A percentile compares a stretch with the other conserved stretches of the same genome.
These are phyloP conservation scores for Dictyophora rubrovolvata DNA, from an alignment of 768 basidiomycete genomes.

Conservation along the genomic window DNA sequence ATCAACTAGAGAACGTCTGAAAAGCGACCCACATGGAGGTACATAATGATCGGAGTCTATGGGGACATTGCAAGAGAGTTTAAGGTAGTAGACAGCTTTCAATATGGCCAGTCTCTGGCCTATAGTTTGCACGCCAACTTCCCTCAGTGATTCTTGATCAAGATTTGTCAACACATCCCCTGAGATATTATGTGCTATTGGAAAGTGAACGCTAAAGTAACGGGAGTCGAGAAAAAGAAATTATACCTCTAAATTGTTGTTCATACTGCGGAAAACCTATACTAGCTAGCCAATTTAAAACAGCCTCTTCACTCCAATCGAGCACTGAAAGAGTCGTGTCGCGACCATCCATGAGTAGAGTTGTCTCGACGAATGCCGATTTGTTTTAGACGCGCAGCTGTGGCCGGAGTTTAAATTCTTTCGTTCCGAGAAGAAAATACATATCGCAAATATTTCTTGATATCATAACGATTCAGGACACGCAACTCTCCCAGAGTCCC, in stretches of 20 bases:
- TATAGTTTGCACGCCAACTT: conserved; percentile 79
- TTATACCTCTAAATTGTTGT: conserved; percentile 61
- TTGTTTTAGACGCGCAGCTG: background rate
- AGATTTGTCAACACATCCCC: conserved; percentile 83
- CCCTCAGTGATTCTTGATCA: conserved; percentile 75
- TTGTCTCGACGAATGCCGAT: conserved; percentile 2
- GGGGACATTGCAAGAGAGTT: conserved; percentile 72
- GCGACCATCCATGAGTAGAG: conserved; percentile 7
- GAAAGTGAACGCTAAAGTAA: background rate
- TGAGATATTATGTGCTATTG: conserved; percentile 78
- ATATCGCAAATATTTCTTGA: no score
- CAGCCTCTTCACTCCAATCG: conserved; percentile 34
- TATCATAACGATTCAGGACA: no score
- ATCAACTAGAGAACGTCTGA: background rate
- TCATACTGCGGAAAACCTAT: conserved; percentile 86
- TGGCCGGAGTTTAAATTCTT: background rate
- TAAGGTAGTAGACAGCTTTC: conserved; percentile 84
- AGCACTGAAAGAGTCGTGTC: conserved; percentile 11
- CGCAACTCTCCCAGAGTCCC: no score
- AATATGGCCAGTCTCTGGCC: conserved; percentile 89
- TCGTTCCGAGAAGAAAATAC: no score
- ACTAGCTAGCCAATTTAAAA: conserved; percentile 64
- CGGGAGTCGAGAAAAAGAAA: conserved; percentile 3
- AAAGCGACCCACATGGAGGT: conserved; percentile 63
- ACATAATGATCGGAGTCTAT: conserved; percentile 80